Base-by-base conservation (phyloP, 257 asterid genomes). In the Forsythia suspensa region DNA sequence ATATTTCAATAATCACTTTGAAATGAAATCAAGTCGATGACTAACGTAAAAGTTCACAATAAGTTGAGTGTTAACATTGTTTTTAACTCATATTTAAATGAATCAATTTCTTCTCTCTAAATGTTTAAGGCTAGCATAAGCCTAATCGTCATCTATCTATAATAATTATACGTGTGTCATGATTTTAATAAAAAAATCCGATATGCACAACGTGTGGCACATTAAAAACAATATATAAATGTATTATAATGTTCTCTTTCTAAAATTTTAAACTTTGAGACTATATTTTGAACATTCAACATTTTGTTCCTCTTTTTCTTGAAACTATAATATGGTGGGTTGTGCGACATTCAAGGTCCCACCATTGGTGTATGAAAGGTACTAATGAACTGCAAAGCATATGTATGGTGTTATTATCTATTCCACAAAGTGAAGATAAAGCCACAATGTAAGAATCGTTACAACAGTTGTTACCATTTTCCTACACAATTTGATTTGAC, bases 281-380 rank as follows among this genome's bases (percentile, higher is more conserved):
- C 65, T 2, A 2, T 4, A 55, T 6, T 41, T 41, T 55, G 2
- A 6, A 18, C 29, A 55, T 16, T 18, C 57, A 12, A 13, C n/a
- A 48, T 46, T 55, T 18, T 55, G 29, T 1, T 9, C 41, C 63
- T 52, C 18, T 65, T 71, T 36, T 74, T 76, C 67, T 5, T 44
- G 20, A 72, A 39, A 73, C 66, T 41, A 42, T 43, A 18, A 76
- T 24, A 57, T 44, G 61, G 76, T 77, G 80, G 57, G 13, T 65
- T 34, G 65, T 77, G 87, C 79, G 77, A 79, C 85, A 83, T 67
- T 70, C 44, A 13, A 13, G 85, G 93, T 57, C 87, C 97, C 92
- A 86, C 92, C 94, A 88, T 84, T 84, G 90, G 95, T 82, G 83
- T 74, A 20, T 69, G 97, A 92, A 84, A 92, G 87, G 69, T 71